These are phyloP conservation scores for Ceriops tagal DNA, from an alignment of 345 rosid genomes.

Conservation along the genomic window DNA sequence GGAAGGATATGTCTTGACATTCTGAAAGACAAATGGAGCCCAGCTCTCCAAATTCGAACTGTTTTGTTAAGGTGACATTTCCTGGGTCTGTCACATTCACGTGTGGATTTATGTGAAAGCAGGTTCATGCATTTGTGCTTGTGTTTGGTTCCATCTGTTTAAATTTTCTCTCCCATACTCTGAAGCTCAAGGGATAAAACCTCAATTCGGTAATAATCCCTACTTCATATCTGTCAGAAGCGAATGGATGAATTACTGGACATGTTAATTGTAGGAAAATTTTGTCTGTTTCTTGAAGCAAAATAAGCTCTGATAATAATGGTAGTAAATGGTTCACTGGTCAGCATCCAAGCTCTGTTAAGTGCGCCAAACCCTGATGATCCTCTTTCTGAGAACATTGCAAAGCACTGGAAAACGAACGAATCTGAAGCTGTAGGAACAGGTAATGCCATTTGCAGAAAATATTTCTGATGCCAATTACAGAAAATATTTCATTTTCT, in stretches of 20 bases:
- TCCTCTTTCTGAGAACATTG: constrained; percentile 96
- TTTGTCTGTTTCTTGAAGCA: no score
- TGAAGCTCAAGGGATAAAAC: no score
- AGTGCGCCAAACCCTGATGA: constrained; percentile 99
- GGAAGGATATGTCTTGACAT: constrained; percentile 99
- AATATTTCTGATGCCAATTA: no score
- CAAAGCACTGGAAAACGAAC: constrained; percentile 97
- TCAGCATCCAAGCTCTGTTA: constrained; percentile 90
- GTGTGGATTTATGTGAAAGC: no score
- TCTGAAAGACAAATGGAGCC: constrained; percentile 99
- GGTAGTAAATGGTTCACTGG: constrained; percentile 1
- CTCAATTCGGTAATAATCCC: no score
- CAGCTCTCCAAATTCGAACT: constrained; percentile 96
- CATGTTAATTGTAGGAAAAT: no score
- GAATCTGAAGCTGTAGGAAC: constrained; percentile 98
- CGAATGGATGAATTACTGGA: no score
- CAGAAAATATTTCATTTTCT: not conserved
- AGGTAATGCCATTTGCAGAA: constrained; percentile 40
- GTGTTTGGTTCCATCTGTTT: no score
- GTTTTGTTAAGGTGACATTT: constrained; percentile 77
- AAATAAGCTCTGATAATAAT: not conserved
- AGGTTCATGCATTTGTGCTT: no score
- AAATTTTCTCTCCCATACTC: no score
- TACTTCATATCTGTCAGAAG: no score
- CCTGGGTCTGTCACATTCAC: no score